Evolutionary conservation across 2,329 filamentous ascomycete genomes (phyloP), one percentile per base, ranked within the genome.

Genomic region (Sordariomycetes sp.): DNA sequence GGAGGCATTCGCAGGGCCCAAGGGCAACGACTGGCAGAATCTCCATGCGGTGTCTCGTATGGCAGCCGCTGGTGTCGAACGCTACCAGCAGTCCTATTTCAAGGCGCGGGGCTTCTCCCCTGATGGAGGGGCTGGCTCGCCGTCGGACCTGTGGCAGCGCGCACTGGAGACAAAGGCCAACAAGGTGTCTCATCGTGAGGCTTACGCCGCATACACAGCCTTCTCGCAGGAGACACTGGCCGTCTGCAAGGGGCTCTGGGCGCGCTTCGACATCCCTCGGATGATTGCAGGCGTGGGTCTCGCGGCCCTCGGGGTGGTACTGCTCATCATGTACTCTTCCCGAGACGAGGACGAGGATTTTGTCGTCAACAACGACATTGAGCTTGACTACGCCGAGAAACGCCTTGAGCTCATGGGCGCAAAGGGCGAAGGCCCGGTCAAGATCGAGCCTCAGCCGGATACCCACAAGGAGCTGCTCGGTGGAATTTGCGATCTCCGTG

Each of bases 1-100:
- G 44, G 92, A 98, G 58, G 88, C 87, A 3, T 98, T 98, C 57
- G 70, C 81, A 14, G 84, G 85, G 1, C 58, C 63, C 2, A 68
- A 72, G 16, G 82, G 82, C 20, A 70, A 74, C 21, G 72, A 86
- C 39, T 92, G 81, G 74, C 66, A 76, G 30, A 92, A 85, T 43
- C 64, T 98, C 27, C 85, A 84, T 1, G 66, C 72, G 3, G 87
- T 88, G 1, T 84, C 81, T 34, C 79, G 82, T 18, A 64, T 94
- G 39, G 72, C 87, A 1, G 77, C 86, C 17, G 85, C 86, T 7
- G 90, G 92, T 42, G 92, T 95, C 38, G 79, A 87, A 57, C 76
- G 83, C 45, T 98, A 98, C 49, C 88, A 95, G 53, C 66, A 73
- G 35, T 80, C 86, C 30, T 98, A 98, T 54, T 81, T 83, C 38